Conservation (phyloP, 1,139 yeast genomes). For the Sugiyamaella neomexicana region DNA sequence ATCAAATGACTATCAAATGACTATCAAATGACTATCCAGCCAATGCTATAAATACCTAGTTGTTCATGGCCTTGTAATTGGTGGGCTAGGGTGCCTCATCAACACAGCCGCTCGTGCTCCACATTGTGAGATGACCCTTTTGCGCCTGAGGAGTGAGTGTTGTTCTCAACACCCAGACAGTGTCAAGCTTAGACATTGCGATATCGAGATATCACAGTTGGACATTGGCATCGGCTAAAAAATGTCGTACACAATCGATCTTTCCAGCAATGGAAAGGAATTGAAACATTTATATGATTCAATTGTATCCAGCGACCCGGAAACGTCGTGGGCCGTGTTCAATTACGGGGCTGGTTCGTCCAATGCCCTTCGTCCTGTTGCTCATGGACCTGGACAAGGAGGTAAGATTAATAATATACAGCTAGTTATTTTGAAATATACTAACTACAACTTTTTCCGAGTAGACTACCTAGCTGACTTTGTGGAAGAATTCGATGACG, state of each 20-base stretch:
- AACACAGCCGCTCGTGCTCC: no score
- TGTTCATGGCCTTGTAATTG: no score
- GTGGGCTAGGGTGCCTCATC: no score
- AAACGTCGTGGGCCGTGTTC: conserved; percentile 46
- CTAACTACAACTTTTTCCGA: not conserved
- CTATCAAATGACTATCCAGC: no score
- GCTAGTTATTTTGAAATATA: no score
- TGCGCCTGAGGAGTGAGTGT: not conserved
- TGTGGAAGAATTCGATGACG: conserved; percentile 78
- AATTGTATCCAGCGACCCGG: conserved; percentile 45
- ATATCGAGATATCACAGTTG: not conserved
- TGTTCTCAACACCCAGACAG: not conserved
- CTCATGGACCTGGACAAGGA: conserved; percentile 39
- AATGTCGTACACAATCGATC: conserved; percentile 41
- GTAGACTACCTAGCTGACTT: conserved; percentile 64
- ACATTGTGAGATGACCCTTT: no score
- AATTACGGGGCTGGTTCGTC: conserved; percentile 42
- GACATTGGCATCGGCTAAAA: not conserved
- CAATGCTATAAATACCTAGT: no score
- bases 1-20: no score
- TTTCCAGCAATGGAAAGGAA: conserved; percentile 43
- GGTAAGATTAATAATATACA: no score
- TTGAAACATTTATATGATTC: conserved; percentile 43
- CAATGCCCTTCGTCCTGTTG: conserved; percentile 39
- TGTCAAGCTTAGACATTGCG: no score